phyloP scores from a whole-genome alignment of 345 rosid genomes.

The Gossypioides kirkii region DNA sequence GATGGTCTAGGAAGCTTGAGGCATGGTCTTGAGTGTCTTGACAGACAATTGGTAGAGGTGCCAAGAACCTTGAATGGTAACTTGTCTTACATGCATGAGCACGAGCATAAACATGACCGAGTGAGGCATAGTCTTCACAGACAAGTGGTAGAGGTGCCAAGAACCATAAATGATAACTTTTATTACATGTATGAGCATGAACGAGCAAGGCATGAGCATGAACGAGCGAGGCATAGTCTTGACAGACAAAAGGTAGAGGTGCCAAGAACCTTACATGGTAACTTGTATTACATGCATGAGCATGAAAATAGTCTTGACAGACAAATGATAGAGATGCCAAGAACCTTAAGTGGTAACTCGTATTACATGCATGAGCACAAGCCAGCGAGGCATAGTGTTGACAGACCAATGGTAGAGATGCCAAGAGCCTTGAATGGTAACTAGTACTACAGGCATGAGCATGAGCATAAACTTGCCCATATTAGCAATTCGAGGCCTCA shows the following conservation, averaged over 20 bases:
- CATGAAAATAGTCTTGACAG: background rate
- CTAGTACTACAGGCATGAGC: background rate
- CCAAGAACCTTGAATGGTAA: conserved; percentile 9
- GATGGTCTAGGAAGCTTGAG: background rate
- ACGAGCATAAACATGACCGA: background rate
- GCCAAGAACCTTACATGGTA: conserved; percentile 5
- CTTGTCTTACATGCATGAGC: background rate
- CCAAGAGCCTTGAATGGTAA: conserved; percentile 5
- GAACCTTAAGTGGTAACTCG: too few species aligned
- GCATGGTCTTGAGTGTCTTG: background rate
- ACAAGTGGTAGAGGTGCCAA: too few species aligned
- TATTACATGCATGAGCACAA: too few species aligned
- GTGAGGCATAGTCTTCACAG: background rate
- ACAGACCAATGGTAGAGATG: conserved; percentile 2
- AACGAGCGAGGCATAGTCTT: too few species aligned
- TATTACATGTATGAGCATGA: too few species aligned
- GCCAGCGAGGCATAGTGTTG: background rate
- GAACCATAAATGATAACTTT: too few species aligned
- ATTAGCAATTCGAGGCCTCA: background rate
- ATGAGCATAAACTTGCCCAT: background rate
- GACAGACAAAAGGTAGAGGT: conserved; percentile 7
- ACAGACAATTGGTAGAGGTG: conserved; percentile 5
- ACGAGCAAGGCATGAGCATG: too few species aligned
- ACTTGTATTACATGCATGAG: background rate
- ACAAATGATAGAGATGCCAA: too few species aligned